phyloP scores from a whole-genome alignment of 208 protist genomes.

The Trypanosomatidae sp. region DNA sequence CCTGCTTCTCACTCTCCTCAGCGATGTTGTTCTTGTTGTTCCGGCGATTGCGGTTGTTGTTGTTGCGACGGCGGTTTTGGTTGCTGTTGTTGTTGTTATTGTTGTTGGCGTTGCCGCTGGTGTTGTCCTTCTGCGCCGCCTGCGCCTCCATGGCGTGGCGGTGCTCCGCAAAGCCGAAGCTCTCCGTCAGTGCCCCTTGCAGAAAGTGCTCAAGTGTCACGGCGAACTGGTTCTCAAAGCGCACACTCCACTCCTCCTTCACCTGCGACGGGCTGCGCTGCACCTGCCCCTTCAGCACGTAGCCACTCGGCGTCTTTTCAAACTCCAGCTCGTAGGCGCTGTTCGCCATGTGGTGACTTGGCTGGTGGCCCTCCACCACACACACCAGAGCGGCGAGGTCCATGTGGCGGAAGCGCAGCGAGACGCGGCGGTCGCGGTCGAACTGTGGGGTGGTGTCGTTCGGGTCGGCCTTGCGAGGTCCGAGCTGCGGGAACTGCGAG shows the following conservation, averaged over 20 bases:
- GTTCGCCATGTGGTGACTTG: slow-evolving; percentile 67
- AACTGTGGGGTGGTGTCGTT: slow-evolving; percentile 89
- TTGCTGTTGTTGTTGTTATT: not conserved
- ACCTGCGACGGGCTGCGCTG: slow-evolving; percentile 49
- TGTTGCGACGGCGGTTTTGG: slow-evolving; percentile 1
- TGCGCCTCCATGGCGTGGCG: slow-evolving; percentile 23
- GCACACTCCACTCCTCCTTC: slow-evolving; percentile 76
- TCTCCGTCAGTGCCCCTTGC: slow-evolving; percentile 74
- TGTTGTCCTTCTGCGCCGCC: slow-evolving; percentile 14
- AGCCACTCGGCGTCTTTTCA: slow-evolving; percentile 57
- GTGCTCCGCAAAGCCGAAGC: slow-evolving; percentile 79
- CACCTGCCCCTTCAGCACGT: slow-evolving; percentile 67
- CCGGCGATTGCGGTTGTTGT: slow-evolving; percentile 4
- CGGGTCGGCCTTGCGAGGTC: slow-evolving; percentile 80
- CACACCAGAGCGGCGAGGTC: slow-evolving; percentile 74
- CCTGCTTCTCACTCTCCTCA: not conserved
- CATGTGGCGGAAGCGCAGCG: slow-evolving; percentile 72
- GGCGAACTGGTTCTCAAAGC: slow-evolving; percentile 84
- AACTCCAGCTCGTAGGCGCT: slow-evolving; percentile 76
- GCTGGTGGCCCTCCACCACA: slow-evolving; percentile 56
- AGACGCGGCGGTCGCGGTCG: slow-evolving; percentile 71
- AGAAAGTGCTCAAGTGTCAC: slow-evolving; percentile 85
- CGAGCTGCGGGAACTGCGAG: slow-evolving; percentile 89
- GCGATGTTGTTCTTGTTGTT: slow-evolving; percentile 3
- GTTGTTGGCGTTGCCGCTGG: not conserved